Percentiles rank a stretch among this genome's conserved stretches.
phyloP scores from a whole-genome alignment of 2,329 filamentous ascomycete species.

The Chaetomium sp. region DNA sequence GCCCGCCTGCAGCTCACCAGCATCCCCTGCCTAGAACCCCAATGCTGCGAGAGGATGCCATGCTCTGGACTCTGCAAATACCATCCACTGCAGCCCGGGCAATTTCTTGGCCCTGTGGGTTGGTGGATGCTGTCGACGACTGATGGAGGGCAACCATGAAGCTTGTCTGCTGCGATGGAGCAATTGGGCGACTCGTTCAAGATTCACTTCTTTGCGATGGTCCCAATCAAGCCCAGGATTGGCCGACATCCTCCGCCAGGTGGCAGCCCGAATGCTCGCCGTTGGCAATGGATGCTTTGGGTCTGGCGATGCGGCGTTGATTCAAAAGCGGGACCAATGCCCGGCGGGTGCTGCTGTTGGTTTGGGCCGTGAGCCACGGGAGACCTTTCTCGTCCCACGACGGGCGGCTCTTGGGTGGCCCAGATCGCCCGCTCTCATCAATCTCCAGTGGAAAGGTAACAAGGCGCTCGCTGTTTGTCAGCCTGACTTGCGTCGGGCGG shows the following conservation, averaged over 20 bases:
- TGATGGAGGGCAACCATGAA: neutral
- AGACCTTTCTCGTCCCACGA: slow-evolving; percentile 9
- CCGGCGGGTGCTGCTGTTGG: slow-evolving; percentile 2
- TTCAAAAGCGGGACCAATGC: slow-evolving; percentile 11
- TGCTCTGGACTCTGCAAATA: slow-evolving; percentile 20
- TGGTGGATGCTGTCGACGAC: neutral
- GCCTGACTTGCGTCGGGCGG: neutral
- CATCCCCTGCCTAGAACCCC: slow-evolving; percentile 26
- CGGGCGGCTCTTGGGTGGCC: slow-evolving; percentile 7
- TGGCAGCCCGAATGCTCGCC: neutral
- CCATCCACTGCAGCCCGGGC: slow-evolving; percentile 3
- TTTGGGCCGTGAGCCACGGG: slow-evolving; percentile 5
- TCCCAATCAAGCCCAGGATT: slow-evolving; percentile 1
- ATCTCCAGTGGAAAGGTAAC: neutral
- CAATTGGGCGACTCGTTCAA: slow-evolving; percentile 2
- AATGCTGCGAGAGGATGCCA: slow-evolving; percentile 21
- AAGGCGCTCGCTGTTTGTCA: slow-evolving; percentile 1
- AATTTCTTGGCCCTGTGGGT: neutral
- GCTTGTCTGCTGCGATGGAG: neutral
- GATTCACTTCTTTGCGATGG: neutral
- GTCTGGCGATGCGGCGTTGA: slow-evolving; percentile 1
- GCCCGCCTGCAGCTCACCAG: slow-evolving; percentile 22
- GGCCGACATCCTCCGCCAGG: neutral
- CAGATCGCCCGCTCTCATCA: neutral
- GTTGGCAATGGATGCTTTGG: neutral